These are phyloP conservation scores for Citrus inodora DNA, from an alignment of 345 rosid species.

Conservation along the genomic window DNA sequence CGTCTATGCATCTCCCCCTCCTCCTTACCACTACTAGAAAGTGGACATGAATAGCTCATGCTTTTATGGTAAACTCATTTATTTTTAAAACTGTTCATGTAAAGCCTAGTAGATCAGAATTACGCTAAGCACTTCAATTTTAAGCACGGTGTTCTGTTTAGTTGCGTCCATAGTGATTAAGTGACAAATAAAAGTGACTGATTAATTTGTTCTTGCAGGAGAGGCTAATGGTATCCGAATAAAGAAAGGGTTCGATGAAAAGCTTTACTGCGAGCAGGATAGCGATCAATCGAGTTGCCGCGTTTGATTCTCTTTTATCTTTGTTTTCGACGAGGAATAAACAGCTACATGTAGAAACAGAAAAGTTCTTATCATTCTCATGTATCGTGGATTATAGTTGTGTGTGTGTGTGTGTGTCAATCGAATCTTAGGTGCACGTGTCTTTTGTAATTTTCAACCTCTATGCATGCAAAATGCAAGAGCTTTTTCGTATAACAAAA, in stretches of 20 bases:
- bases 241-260: neutral
- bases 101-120: too few species aligned
- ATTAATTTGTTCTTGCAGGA: conserved; percentile 4
- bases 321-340: neutral
- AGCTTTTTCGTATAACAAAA: neutral
- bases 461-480: neutral
- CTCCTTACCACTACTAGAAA: conserved; percentile 54
- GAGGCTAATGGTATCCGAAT: neutral
- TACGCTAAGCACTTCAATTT: neutral
- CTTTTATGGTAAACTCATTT: conserved; percentile 11
- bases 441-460: neutral
- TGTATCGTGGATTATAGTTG: neutral
- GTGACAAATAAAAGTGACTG: neutral
- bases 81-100: neutral
- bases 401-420: too few species aligned
- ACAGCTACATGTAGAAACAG: neutral
- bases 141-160: neutral
- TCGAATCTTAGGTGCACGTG: neutral
- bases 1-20: conserved; percentile 42
- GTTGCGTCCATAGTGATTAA: neutral
- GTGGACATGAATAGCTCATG: neutral
- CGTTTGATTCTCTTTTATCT: neutral
- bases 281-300: neutral
- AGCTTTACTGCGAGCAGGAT: neutral
- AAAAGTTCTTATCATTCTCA: neutral